phyloP scores from a whole-genome alignment of 2,329 filamentous ascomycete species.

The Colletotrichum theobromicola region DNA sequence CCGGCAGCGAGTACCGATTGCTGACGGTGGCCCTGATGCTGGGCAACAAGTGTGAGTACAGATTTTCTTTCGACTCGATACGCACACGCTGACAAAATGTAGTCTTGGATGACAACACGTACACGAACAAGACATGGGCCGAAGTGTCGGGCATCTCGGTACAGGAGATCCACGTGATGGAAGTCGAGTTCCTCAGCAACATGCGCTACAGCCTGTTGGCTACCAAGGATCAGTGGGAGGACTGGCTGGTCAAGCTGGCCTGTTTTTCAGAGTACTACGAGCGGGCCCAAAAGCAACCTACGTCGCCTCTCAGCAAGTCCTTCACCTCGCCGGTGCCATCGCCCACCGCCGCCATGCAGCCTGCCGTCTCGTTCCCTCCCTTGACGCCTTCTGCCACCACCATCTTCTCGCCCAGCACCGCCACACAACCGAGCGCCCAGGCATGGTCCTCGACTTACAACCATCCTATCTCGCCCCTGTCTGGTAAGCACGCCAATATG shows the following conservation, averaged over 20 bases:
- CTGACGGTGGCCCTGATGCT: constrained; percentile 96
- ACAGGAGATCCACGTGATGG: constrained; percentile 97
- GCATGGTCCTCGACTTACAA: constrained; percentile 43
- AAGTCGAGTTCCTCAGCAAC: constrained; percentile 99
- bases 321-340: constrained; percentile 55
- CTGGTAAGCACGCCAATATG: constrained; percentile 43
- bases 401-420: constrained; percentile 46
- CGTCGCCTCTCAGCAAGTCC: constrained; percentile 43
- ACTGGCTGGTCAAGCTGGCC: constrained; percentile 83
- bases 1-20: constrained; percentile 90
- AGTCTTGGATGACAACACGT: constrained; percentile 98
- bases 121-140: constrained; percentile 99
- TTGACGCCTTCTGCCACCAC: constrained; percentile 38
- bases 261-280: constrained; percentile 87
- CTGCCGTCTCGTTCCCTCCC: constrained; percentile 32
- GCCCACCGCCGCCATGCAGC: constrained; percentile 44
- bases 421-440: constrained; percentile 32
- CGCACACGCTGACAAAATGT: neutral
- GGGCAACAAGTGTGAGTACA: constrained; percentile 85
- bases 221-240: constrained; percentile 83
- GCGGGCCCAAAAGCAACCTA: constrained; percentile 56
- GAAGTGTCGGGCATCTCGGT: constrained; percentile 96
- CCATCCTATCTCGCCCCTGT: constrained; percentile 52
- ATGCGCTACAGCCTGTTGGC: constrained; percentile 94
- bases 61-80: neutral